Base-by-base conservation (phyloP, 768 basidiomycete genomes). In the Leccinum subtestaceum region DNA sequence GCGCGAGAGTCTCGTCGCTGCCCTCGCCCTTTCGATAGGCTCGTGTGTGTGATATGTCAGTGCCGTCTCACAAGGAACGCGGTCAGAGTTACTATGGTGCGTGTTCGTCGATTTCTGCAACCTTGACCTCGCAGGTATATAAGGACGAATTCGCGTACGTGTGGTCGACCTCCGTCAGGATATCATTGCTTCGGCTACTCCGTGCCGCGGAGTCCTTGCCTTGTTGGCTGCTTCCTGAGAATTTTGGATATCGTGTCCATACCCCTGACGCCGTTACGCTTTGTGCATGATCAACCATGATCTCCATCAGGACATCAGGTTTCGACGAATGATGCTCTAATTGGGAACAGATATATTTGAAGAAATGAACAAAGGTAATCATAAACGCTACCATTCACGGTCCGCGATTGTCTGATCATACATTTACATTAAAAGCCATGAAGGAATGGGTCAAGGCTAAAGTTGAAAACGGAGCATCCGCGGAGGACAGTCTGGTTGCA, bases 401-500 rank as follows among this genome's bases (percentile, higher is more conserved):
- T 45, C 29, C 19, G 23, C 25, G 32, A 34, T 25, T 1, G 4
- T 59, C 25, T 23, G 11, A n/a, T 21, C 32, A 47, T 25, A 3
- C 13, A 9, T 13, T 23, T 15, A 2, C 23, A 13, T 10, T 36
- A 61, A 83, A 81, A 47, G 5, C 4, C 10, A 6, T 66, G 1
- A 43, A 72, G 59, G 68, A 72, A 72, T 50, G 67, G 67, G 49
- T 72, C 72, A 2, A 47, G 60, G 52, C 63, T 70, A 15, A 7
- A 72, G 60, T 74, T 67, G 57, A 56, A 74, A 34, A 72, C 70
- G 11, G 70, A 72, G 52, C 71, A 72, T 43, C 71, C 71, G 31
- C 71, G 71, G 13, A 59, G 52, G 31, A 73, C 5, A n/a, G 72
- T 72, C 52, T 74, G 72, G 45, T 72, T 72, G 61, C 75, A 75